These are phyloP conservation scores for Daldinia vernicosa DNA, from an alignment of 495 filamentous ascomycete genomes.

Conservation along the genomic window DNA sequence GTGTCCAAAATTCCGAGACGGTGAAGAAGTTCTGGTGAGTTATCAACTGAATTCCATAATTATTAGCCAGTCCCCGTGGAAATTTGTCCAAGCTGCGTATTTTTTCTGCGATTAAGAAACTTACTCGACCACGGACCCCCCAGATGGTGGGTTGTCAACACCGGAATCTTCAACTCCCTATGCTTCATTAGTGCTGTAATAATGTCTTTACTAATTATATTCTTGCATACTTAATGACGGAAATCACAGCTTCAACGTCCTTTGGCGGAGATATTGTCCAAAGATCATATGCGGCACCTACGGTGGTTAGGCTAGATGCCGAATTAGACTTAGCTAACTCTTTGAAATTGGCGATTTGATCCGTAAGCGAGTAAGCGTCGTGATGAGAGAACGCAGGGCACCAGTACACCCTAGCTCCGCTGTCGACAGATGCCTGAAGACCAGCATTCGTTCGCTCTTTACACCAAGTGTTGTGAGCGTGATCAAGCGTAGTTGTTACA, in stretches of 20 bases:
- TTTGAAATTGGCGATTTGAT: slow-evolving; percentile 47
- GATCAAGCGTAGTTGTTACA: slow-evolving; percentile 67
- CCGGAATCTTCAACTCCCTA: slow-evolving; percentile 45
- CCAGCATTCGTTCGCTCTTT: slow-evolving; percentile 52
- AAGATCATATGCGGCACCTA: slow-evolving; percentile 53
- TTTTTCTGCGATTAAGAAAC: slow-evolving; percentile 3
- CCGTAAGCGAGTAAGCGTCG: slow-evolving; percentile 31
- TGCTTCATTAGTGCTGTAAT: background rate
- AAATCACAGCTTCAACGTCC: slow-evolving; percentile 43
- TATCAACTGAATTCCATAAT: slow-evolving; percentile 28
- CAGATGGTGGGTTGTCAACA: slow-evolving; percentile 50
- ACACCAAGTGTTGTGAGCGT: slow-evolving; percentile 60
- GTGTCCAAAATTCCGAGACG: slow-evolving; percentile 46
- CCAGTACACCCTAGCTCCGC: slow-evolving; percentile 57
- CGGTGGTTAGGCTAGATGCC: slow-evolving; percentile 28
- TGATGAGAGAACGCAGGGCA: slow-evolving; percentile 43
- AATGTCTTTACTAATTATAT: background rate
- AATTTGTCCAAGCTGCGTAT: background rate
- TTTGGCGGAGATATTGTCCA: slow-evolving; percentile 40
- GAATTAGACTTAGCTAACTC: slow-evolving; percentile 35
- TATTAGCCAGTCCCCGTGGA: background rate
- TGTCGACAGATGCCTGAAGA: slow-evolving; percentile 50
- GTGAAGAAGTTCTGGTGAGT: slow-evolving; percentile 48
- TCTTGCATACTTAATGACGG: slow-evolving; percentile 33
- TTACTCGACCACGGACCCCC: slow-evolving; percentile 40